Evolutionary conservation across 306 rosid species (phyloP).

Genomic region (Dicorynia guianensis): DNA sequence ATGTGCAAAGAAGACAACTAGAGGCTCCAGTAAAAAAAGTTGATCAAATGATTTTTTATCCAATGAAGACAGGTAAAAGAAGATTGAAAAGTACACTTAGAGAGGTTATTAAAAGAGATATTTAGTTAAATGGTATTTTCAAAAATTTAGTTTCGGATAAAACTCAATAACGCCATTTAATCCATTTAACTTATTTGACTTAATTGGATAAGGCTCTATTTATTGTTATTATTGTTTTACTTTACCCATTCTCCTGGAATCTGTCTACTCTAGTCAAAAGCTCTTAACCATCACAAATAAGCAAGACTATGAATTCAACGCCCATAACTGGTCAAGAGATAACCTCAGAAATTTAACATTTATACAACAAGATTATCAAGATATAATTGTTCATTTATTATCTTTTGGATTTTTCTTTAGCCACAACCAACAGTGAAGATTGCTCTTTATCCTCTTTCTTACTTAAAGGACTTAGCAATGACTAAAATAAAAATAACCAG

Average conservation of each 20-base stretch:
- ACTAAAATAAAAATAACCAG: not conserved
- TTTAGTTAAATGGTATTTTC: too few species aligned
- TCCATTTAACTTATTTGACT: too few species aligned
- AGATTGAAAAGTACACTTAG: too few species aligned
- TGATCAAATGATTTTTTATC: too few species aligned
- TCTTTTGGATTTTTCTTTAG: not conserved
- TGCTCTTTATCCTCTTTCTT: not conserved
- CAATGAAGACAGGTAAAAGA: too few species aligned
- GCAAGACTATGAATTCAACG: not conserved
- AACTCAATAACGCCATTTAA: too few species aligned
- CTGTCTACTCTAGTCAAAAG: slow-evolving; percentile 10
- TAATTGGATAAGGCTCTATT: too few species aligned
- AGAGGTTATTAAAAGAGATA: too few species aligned
- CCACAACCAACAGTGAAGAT: not conserved
- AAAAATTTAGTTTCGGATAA: too few species aligned
- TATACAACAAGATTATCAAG: not conserved
- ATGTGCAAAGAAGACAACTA: too few species aligned
- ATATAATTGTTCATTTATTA: not conserved
- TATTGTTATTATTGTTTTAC: too few species aligned
- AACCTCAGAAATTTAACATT: not conserved
- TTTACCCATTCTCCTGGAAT: not conserved
- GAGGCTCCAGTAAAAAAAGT: too few species aligned
- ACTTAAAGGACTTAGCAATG: not conserved
- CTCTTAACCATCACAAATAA: not conserved
- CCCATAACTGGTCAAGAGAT: slow-evolving; percentile 12